These are phyloP conservation scores for Monosporozyma aerobia DNA, from an alignment of 805 yeast genomes.

Conservation along the genomic window DNA sequence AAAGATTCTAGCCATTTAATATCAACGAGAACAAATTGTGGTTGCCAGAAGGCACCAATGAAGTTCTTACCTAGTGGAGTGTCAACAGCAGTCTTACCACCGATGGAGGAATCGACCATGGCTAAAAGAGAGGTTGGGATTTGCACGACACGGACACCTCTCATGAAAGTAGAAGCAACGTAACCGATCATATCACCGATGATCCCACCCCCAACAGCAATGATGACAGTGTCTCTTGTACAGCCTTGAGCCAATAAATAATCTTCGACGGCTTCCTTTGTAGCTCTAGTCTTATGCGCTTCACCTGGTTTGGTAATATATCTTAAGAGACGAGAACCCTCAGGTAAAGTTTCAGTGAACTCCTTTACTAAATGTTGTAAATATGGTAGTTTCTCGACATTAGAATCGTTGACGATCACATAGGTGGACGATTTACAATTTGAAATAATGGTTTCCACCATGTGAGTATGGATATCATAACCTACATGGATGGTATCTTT, in stretches of 20 bases:
- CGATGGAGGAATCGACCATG: conserved; percentile 97
- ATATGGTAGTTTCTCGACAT: conserved; percentile 60
- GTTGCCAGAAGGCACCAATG: conserved; percentile 97
- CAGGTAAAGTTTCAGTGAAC: conserved; percentile 39
- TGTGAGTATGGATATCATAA: conserved; percentile 63
- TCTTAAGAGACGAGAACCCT: conserved; percentile 54
- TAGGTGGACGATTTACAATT: conserved; percentile 78
- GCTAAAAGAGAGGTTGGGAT: conserved; percentile 89
- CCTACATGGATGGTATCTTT: conserved; percentile 84
- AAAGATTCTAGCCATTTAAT: conserved; percentile 77
- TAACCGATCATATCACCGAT: conserved; percentile 98
- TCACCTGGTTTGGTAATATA: conserved; percentile 89
- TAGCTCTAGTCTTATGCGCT: conserved; percentile 74
- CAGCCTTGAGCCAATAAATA: conserved; percentile 74
- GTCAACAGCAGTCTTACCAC: conserved; percentile 97
- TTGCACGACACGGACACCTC: conserved; percentile 91
- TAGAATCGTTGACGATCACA: conserved; percentile 80
- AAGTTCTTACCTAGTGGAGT: conserved; percentile 94
- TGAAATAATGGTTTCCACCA: conserved; percentile 55
- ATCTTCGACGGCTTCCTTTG: conserved; percentile 91
- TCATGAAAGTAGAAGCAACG: conserved; percentile 98
- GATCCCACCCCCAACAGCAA: conserved; percentile 97
- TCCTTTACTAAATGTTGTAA: conserved; percentile 38
- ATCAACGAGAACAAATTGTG: conserved; percentile 79
- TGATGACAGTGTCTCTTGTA: conserved; percentile 87